Evolutionary conservation across 768 basidiomycete species (phyloP).

Genomic region (Cystofilobasidium capitatum): DNA sequence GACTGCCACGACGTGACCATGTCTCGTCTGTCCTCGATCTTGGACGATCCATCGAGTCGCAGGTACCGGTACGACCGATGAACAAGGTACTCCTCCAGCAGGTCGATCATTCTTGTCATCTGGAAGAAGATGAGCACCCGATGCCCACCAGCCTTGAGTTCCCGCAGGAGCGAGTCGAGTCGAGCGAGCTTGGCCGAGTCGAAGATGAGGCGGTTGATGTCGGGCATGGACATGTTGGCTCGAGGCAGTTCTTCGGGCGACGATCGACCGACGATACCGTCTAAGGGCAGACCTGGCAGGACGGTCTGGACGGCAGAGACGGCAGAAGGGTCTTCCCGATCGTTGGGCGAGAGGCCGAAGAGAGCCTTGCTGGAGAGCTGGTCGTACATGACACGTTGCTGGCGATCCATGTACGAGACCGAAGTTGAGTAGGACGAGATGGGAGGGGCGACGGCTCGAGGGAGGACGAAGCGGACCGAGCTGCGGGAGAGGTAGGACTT

Average conservation of each 20-base stretch:
- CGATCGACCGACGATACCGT: conserved; percentile 60
- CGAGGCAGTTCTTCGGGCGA: conserved; percentile 63
- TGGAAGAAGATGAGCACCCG: conserved; percentile 96
- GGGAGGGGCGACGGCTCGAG: conserved; percentile 75
- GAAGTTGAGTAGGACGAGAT: conserved; percentile 63
- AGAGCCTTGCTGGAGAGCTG: conserved; percentile 66
- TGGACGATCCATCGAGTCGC: conserved; percentile 83
- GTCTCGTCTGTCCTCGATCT: conserved; percentile 88
- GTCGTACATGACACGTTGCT: conserved; percentile 52
- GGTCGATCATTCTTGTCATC: conserved; percentile 99
- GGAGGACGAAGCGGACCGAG: conserved; percentile 72
- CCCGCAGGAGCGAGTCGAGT: conserved; percentile 76
- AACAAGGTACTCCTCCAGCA: conserved; percentile 97
- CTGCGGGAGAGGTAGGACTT: conserved; percentile 72
- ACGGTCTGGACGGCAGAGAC: conserved; percentile 46
- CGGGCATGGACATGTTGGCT: conserved; percentile 82
- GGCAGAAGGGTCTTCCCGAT: conserved; percentile 53
- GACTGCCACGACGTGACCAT: conserved; percentile 99
- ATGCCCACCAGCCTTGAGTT: conserved; percentile 86
- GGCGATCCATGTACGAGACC: conserved; percentile 66
- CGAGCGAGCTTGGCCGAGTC: conserved; percentile 94
- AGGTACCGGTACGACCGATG: conserved; percentile 94
- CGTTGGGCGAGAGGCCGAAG: conserved; percentile 67
- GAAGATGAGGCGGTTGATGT: conserved; percentile 85
- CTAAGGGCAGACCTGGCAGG: conserved; percentile 54